Evolutionary conservation across 441 rosid genomes (phyloP).

Genomic region (Metrosideros polymorpha): DNA sequence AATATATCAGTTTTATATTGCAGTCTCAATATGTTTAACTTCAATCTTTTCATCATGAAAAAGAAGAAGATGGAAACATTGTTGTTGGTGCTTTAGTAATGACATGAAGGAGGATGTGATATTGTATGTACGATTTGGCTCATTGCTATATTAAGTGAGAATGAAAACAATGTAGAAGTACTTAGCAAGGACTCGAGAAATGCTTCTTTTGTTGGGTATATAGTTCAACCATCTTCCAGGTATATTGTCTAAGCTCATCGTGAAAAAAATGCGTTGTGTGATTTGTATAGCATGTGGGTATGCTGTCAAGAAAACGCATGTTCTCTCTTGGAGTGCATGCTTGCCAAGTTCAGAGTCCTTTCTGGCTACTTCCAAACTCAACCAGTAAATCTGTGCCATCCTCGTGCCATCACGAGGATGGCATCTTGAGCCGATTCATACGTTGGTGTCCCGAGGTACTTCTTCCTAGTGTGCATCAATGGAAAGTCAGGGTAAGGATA

Average conservation of each 20-base stretch:
- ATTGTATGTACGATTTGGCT: too few species aligned
- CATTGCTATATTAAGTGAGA: too few species aligned
- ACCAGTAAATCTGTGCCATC: too few species aligned
- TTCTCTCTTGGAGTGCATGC: not conserved
- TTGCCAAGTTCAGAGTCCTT: not conserved
- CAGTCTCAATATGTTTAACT: too few species aligned
- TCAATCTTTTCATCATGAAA: too few species aligned
- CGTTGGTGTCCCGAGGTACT: not conserved
- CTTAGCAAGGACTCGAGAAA: too few species aligned
- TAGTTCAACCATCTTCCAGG: not conserved
- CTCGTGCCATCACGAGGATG: not conserved
- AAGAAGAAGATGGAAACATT: too few species aligned
- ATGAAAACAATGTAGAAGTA: too few species aligned
- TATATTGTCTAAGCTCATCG: not conserved
- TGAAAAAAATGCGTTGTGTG: not conserved
- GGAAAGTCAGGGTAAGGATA: too few species aligned
- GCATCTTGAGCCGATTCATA: not conserved
- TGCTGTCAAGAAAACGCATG: not conserved
- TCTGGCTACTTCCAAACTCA: not conserved
- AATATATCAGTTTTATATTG: not conserved
- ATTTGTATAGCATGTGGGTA: not conserved
- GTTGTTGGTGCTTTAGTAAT: too few species aligned
- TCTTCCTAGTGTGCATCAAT: not conserved
- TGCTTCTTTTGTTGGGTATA: too few species aligned
- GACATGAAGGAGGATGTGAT: too few species aligned